Evolutionary conservation across 371 early-diverging fungal species (phyloP), one percentile per base, ranked within the genome.

Genomic region (Lichtheimia ornata): DNA sequence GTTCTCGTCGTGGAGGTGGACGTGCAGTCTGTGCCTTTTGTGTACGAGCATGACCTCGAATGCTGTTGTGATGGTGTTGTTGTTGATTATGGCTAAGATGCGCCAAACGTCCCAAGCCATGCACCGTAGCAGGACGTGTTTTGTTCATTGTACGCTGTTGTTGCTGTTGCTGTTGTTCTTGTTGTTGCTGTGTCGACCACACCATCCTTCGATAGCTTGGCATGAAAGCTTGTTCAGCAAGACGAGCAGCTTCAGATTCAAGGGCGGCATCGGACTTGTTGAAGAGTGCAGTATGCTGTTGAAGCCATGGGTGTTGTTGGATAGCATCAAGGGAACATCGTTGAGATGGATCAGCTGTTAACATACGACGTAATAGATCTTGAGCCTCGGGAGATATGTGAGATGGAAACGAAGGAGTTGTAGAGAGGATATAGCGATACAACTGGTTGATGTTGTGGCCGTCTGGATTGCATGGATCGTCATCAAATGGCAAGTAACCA

Each of bases 401-500:
- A 2, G 76, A 72, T 0, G 89, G 89, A 56, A 82, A 86, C 5
- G 77, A 73, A 4, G 85, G 74, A 59, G 82, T 67, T 83, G 85
- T 45, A 82, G 62, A 83, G 61, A 85, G 40, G 43, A 88, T 88
- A 63, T 89, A 89, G 18, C 81, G 81, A 70, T 89, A 89, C 0
- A 89, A 73, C 20, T 75, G 74, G 52, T 83, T 85, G 67, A 89
- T 82, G 63, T 88, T 86, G 56, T 85, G 84, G 22, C 87, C 79
- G 52, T 86, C 87, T n/a, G 89, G 89, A 63, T 90, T 90, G 3
- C 71, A 66, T 25, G 88, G 88, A 66, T 92, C 91, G 63, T 93
- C 94, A 63, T 94, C 93, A 77, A 85, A 94, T 5, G 94, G 94
- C 24, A 94, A 81, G 59, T 82, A 87, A 1, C 94, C 94, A 61